Base-by-base conservation (phyloP, 2,329 filamentous ascomycete species). In the Pestalotiopsis sp. region DNA sequence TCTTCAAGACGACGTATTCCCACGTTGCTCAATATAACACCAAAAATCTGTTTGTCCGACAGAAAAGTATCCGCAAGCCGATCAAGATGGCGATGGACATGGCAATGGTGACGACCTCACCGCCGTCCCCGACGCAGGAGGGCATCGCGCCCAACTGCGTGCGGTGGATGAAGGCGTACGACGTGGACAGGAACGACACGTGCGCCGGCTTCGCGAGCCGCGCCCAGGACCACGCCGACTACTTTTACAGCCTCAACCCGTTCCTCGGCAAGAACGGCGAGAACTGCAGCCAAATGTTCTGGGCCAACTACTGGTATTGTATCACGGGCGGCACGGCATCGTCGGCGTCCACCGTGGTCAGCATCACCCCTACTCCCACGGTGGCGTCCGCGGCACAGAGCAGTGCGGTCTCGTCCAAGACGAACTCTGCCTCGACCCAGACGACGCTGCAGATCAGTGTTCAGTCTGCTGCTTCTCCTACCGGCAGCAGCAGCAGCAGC, bases 141-240 rank as follows among this genome's bases (percentile, higher is more conserved):
- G 69, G 66, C 17, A 68, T 68, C 49, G 66, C 60, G 14, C 45
- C 69, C n/a, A 64, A 70, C 64, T 70, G 69, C 67, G 45, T 41
- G n/a, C 9, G 14, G 13, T 70, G 67, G 63, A 64, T 67, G 65
- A 57, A 65, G 55, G 66, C 68, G 14, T 67, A 59, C 23, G 57
- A 59, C 23, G 59, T 66, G 39, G 61, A 55, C 57, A 60, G 67
- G 39, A 64, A 31, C 57, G 67, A 70, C 36, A 39, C 23, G 3
- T 70, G 69, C 52, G 39, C 36, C n/a, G 55, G 23, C 23, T 61
- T 70, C 49, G 66, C 64, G 11, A 27, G 31, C 14, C 66, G 67
- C 14, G 67, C 45, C n/a, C 65, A 68, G 45, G 59, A 60, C 31
- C 20, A 27, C 5, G 36, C 55, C 7, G 12, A 6, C 1, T 14